These are phyloP conservation scores for Stephanodiscus minutulus DNA, from an alignment of 108 stramenopile species.

Conservation along the genomic window DNA sequence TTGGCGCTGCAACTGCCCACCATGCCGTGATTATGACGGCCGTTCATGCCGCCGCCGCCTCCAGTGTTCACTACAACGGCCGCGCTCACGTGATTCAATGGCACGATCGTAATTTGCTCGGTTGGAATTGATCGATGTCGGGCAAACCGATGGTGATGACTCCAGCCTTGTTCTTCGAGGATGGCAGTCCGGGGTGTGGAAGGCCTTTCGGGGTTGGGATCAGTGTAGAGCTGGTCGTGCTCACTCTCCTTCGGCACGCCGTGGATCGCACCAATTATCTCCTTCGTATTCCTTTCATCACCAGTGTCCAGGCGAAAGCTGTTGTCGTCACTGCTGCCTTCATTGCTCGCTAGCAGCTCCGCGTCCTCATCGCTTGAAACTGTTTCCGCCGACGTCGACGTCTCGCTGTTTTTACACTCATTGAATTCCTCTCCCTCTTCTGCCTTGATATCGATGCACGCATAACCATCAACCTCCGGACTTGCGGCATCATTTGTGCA, in stretches of 20 bases:
- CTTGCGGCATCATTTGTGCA: too few species aligned
- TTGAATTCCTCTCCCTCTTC: neutral
- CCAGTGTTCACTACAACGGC: neutral
- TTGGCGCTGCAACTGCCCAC: constrained; percentile 5
- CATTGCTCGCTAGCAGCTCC: neutral
- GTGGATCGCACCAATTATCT: neutral
- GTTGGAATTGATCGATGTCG: constrained; percentile 5
- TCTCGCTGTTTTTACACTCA: neutral
- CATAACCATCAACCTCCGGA: too few species aligned
- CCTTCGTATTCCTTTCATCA: neutral
- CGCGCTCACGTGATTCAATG: constrained; percentile 4
- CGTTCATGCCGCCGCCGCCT: neutral
- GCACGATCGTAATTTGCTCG: neutral
- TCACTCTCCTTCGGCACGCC: constrained; percentile 1
- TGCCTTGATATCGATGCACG: too few species aligned
- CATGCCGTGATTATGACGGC: neutral
- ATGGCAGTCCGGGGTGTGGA: constrained; percentile 8
- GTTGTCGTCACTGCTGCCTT: neutral
- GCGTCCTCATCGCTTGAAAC: neutral
- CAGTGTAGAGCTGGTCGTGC: neutral
- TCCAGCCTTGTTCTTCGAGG: neutral
- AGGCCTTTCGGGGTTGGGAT: neutral
- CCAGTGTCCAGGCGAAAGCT: neutral
- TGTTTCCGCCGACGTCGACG: neutral
- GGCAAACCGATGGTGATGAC: constrained; percentile 11